phyloP scores from a whole-genome alignment of 1,284 basidiomycete genomes.

The Tausonia pullulans region DNA sequence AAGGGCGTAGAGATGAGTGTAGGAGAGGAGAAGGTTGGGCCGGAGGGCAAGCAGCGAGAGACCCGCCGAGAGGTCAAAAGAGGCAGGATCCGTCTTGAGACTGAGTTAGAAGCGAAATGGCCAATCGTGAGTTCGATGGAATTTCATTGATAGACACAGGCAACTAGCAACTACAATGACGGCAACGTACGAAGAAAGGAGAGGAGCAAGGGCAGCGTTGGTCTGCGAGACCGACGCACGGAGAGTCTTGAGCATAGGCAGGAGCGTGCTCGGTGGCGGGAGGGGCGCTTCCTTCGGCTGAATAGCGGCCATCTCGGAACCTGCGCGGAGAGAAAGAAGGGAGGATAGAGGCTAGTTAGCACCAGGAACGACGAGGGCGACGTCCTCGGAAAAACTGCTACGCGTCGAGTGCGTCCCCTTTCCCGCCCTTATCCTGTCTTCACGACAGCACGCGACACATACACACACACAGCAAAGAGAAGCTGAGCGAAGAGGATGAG shows the following conservation, averaged over 20 bases:
- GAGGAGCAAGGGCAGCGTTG: conserved; percentile 24
- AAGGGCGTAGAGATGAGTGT: conserved; percentile 75
- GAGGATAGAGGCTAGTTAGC: no score
- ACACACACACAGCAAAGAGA: background rate
- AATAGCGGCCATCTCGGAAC: no score
- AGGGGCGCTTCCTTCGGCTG: no score
- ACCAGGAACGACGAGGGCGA: no score
- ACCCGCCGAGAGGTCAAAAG: conserved; percentile 59
- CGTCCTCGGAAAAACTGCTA: no score
- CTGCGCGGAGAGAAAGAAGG: no score
- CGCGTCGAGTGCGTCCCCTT: no score
- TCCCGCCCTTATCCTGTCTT: no score
- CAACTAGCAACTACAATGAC: background rate
- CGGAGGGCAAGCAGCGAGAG: conserved; percentile 85
- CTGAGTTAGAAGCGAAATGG: conserved; percentile 13
- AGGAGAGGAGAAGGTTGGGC: conserved; percentile 72
- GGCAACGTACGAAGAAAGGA: conserved; percentile 29
- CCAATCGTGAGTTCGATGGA: background rate
- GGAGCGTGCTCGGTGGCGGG: background rate
- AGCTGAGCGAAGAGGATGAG: background rate
- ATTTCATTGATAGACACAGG: background rate
- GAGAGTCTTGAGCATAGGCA: conserved; percentile 9
- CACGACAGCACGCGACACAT: no score
- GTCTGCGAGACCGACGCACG: conserved; percentile 19
- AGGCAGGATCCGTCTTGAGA: conserved; percentile 28